Conservation (phyloP, 75 land plant genomes). For the Picea glauca region DNA sequence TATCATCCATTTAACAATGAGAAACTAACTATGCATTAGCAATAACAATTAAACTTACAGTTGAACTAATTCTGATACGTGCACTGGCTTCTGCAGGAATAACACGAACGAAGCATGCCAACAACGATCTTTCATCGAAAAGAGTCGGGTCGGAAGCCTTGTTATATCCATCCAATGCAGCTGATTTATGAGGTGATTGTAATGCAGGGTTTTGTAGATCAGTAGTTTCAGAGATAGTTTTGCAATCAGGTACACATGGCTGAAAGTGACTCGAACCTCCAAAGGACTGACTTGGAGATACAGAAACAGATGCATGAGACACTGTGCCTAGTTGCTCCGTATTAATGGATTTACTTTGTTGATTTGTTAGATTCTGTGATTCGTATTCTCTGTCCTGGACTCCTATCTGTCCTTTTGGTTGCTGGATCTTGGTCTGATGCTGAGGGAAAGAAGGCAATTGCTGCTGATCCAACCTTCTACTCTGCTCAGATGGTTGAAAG, state of each 20-base stretch:
- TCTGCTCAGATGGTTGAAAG: slow-evolving; percentile 12
- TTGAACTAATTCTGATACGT: slow-evolving; percentile 78
- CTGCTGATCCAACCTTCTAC: slow-evolving; percentile 23
- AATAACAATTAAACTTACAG: slow-evolving; percentile 42
- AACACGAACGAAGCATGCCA: slow-evolving; percentile 87
- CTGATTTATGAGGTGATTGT: slow-evolving; percentile 12
- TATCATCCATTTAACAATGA: too few species aligned
- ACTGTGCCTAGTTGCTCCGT: slow-evolving; percentile 23
- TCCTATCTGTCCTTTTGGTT: slow-evolving; percentile 16
- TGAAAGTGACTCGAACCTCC: slow-evolving; percentile 17
- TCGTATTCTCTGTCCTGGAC: slow-evolving; percentile 13
- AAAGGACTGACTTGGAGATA: slow-evolving; percentile 14
- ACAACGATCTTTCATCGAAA: slow-evolving; percentile 75
- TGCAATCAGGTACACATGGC: slow-evolving; percentile 14
- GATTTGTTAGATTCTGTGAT: slow-evolving; percentile 23
- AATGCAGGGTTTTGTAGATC: slow-evolving; percentile 1
- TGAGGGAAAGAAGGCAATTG: slow-evolving; percentile 12
- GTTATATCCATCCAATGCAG: slow-evolving; percentile 19
- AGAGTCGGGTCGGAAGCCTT: slow-evolving; percentile 40
- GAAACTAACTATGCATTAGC: too few species aligned
- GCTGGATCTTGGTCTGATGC: slow-evolving; percentile 16
- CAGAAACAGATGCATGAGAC: slow-evolving; percentile 18
- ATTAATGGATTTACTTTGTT: slow-evolving; percentile 18
- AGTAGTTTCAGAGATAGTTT: slow-evolving; percentile 12
- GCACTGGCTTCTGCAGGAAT: slow-evolving; percentile 82